These are phyloP conservation scores for Xylaria sp. DNA, from an alignment of 2,329 filamentous ascomycete genomes.

Conservation along the genomic window DNA sequence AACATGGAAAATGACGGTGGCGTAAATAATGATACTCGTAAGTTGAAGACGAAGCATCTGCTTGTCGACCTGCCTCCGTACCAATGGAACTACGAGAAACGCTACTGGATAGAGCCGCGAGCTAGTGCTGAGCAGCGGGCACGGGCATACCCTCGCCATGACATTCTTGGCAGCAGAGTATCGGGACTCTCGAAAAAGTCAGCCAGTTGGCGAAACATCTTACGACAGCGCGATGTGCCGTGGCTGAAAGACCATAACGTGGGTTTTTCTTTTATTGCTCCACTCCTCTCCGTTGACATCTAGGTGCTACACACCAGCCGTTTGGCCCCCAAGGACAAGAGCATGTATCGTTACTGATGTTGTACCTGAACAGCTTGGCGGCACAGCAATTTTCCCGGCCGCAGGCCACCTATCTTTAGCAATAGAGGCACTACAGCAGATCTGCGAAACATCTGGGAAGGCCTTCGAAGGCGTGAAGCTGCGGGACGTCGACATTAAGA, in stretches of 20 bases:
- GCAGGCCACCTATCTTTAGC: conserved; percentile 30
- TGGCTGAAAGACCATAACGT: conserved; percentile 30
- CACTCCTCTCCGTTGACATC: conserved; percentile 23
- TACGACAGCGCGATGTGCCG: conserved; percentile 25
- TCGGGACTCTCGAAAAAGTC: conserved; percentile 19
- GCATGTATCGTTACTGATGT: conserved; percentile 29
- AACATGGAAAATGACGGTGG: conserved; percentile 18
- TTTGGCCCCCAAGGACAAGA: too few species aligned
- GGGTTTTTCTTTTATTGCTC: neutral
- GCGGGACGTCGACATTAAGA: conserved; percentile 40
- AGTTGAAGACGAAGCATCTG: conserved; percentile 25
- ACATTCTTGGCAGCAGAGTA: conserved; percentile 33
- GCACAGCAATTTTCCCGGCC: conserved; percentile 29
- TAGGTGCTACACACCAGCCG: too few species aligned
- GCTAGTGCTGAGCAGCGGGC: conserved; percentile 35
- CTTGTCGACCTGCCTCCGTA: conserved; percentile 41
- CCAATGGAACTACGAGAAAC: conserved; percentile 37
- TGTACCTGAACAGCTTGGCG: conserved; percentile 19
- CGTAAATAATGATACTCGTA: conserved; percentile 14
- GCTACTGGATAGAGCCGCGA: conserved; percentile 36
- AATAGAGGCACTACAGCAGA: conserved; percentile 26
- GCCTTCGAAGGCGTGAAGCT: conserved; percentile 31
- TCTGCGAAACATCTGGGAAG: conserved; percentile 27
- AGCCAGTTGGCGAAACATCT: conserved; percentile 35
- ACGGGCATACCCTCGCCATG: conserved; percentile 34